Percentiles rank a stretch among this genome's conserved stretches.
Conservation (phyloP, 192 early-diverging fungal genomes). For the Paraglomus brasilianum region DNA sequence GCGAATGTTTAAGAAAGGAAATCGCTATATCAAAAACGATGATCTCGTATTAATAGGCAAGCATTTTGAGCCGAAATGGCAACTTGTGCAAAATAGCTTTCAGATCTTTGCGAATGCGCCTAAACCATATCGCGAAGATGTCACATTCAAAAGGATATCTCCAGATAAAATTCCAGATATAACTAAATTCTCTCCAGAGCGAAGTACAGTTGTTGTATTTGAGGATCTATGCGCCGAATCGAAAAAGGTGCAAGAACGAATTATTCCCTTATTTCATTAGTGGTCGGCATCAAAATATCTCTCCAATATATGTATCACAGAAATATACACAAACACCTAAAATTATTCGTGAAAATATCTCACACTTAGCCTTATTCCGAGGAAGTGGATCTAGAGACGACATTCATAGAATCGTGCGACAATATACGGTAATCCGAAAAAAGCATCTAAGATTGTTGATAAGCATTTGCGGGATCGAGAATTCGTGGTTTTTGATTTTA, state of each 20-base stretch:
- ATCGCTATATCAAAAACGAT: constrained; percentile 23
- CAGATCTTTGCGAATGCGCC: constrained; percentile 16
- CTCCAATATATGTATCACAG: constrained; percentile 14
- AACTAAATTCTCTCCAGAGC: constrained; percentile 10
- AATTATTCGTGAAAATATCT: constrained; percentile 14
- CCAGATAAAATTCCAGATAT: not conserved
- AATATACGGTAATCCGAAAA: constrained; percentile 7
- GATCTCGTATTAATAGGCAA: constrained; percentile 22
- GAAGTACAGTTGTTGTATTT: constrained; percentile 7
- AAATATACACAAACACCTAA: constrained; percentile 22
- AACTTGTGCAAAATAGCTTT: constrained; percentile 16
- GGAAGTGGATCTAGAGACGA: not conserved
- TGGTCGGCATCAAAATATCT: constrained; percentile 4
- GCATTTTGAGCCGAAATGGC: constrained; percentile 26
- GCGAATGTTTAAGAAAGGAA: not conserved
- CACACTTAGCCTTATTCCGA: not conserved
- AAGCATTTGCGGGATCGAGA: constrained; percentile 1
- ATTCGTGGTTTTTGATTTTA: too few relatives aligned
- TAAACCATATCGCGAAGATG: constrained; percentile 12
- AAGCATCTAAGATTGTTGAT: constrained; percentile 9
- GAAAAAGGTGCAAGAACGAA: not conserved
- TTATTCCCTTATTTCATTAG: constrained; percentile 26
- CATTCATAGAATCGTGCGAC: not conserved
- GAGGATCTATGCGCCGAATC: constrained; percentile 8
- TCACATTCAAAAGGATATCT: constrained; percentile 11